Percentiles rank a stretch among this genome's conserved stretches.
Conservation (phyloP, 768 basidiomycete genomes). For the Dacryopinax spathularia region DNA sequence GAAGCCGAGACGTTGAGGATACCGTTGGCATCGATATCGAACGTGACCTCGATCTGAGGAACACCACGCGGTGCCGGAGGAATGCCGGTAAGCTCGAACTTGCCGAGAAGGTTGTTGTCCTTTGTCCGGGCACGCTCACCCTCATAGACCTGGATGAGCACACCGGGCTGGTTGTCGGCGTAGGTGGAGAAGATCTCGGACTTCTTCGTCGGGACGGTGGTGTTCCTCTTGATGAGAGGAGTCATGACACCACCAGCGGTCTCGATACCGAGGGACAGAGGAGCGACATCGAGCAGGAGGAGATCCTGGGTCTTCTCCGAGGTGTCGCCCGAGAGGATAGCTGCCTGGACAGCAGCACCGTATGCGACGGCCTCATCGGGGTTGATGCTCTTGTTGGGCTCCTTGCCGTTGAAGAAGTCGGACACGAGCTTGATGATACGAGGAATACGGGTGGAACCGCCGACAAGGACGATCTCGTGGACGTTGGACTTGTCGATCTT, state of each 20-base stretch:
- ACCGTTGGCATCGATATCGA: constrained; percentile 95
- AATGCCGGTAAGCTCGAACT: constrained; percentile 94
- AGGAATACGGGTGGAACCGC: constrained; percentile 38
- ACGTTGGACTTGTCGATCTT: constrained; percentile 38
- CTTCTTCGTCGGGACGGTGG: constrained; percentile 96
- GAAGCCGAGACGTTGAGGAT: constrained; percentile 89
- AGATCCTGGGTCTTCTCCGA: constrained; percentile 97
- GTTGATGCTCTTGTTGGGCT: constrained; percentile 52
- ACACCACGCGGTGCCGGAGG: constrained; percentile 95
- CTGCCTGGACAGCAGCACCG: constrained; percentile 93
- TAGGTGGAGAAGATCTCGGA: constrained; percentile 98
- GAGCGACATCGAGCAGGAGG: constrained; percentile 56
- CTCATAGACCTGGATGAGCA: constrained; percentile 95
- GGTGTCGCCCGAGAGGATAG: constrained; percentile 93
- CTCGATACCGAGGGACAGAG: constrained; percentile 66
- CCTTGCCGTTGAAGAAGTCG: constrained; percentile 53
- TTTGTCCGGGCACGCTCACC: constrained; percentile 97
- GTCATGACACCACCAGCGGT: constrained; percentile 99
- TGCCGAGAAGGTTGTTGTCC: constrained; percentile 97
- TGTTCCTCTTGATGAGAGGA: constrained; percentile 95
- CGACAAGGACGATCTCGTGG: constrained; percentile 37
- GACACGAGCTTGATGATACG: constrained; percentile 48
- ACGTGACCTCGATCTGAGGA: constrained; percentile 93
- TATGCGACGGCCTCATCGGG: constrained; percentile 63
- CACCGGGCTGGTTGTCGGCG: constrained; percentile 96